phyloP scores from a whole-genome alignment of 805 yeast species.

The Wickerhamiella kazuoi region DNA sequence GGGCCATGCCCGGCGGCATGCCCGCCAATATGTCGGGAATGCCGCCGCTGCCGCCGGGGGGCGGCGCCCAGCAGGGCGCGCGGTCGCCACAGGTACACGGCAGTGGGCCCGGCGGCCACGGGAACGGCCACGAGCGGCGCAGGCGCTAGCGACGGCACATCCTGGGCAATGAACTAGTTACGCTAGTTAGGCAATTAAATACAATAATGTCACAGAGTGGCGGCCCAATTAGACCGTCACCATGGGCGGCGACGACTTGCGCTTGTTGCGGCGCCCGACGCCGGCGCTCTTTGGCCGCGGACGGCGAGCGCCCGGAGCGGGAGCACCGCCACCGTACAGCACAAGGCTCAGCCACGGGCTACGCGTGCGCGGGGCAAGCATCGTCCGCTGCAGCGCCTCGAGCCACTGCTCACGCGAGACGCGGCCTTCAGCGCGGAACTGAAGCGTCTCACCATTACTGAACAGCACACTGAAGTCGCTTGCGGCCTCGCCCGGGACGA shows the following conservation, averaged over 20 bases:
- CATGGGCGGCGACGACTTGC: neutral
- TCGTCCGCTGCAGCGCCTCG: constrained; percentile 5
- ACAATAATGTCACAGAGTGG: too few species aligned
- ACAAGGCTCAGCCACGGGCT: constrained; percentile 6
- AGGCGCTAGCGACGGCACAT: too few species aligned
- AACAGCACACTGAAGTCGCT: constrained; percentile 22
- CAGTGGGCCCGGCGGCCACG: neutral
- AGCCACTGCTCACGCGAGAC: constrained; percentile 47
- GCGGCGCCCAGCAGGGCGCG: neutral
- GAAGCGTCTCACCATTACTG: constrained; percentile 55
- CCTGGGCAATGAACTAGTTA: too few species aligned
- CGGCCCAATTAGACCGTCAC: too few species aligned
- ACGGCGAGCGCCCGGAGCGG: neutral
- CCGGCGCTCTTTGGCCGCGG: neutral
- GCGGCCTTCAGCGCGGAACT: constrained; percentile 51
- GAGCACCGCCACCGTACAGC: neutral
- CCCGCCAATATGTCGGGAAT: too few species aligned
- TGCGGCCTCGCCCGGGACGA: constrained; percentile 26
- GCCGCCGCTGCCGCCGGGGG: too few species aligned
- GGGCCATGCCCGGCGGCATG: constrained; percentile 9
- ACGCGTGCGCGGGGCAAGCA: constrained; percentile 3
- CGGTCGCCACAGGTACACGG: neutral
- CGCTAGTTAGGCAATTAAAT: too few species aligned
- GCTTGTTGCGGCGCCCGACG: neutral
- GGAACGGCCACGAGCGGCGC: neutral